These are phyloP conservation scores for Boletellus emodensis DNA, from an alignment of 768 basidiomycete species.

Conservation along the genomic window DNA sequence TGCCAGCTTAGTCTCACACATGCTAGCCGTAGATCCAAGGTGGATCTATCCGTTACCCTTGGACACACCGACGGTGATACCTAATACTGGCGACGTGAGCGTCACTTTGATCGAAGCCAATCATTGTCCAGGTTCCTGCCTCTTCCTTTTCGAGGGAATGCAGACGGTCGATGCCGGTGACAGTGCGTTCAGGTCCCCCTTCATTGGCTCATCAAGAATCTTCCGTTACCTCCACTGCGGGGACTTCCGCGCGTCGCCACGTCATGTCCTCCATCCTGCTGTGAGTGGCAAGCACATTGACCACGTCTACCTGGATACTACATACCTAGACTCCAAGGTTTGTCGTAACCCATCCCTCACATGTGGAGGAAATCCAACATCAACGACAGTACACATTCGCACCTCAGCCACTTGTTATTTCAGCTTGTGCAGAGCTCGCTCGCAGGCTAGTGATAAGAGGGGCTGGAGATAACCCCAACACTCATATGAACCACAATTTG, in stretches of 20 bases:
- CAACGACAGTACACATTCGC: constrained; percentile 80
- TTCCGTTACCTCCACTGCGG: constrained; percentile 97
- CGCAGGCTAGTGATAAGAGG: constrained; percentile 49
- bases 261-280: constrained; percentile 80
- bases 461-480: constrained; percentile 24
- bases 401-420: constrained; percentile 89
- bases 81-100: constrained; percentile 77
- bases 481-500: constrained; percentile 23
- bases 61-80: constrained; percentile 69
- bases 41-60: constrained; percentile 89
- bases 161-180: constrained; percentile 91
- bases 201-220: constrained; percentile 60
- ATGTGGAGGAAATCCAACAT: neutral
- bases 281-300: constrained; percentile 81
- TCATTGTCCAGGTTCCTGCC: constrained; percentile 94
- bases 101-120: constrained; percentile 98
- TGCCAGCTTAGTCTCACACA: constrained; percentile 86
- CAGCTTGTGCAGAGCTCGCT: constrained; percentile 86
- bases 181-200: constrained; percentile 65
- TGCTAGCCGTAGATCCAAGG: constrained; percentile 82
- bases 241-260: constrained; percentile 86
- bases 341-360: neutral
- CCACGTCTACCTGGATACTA: constrained; percentile 91
- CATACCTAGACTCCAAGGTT: constrained; percentile 86
- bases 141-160: constrained; percentile 90